Conservation (phyloP, 495 filamentous ascomycete species). For the Annulohypoxylon moriforme region DNA sequence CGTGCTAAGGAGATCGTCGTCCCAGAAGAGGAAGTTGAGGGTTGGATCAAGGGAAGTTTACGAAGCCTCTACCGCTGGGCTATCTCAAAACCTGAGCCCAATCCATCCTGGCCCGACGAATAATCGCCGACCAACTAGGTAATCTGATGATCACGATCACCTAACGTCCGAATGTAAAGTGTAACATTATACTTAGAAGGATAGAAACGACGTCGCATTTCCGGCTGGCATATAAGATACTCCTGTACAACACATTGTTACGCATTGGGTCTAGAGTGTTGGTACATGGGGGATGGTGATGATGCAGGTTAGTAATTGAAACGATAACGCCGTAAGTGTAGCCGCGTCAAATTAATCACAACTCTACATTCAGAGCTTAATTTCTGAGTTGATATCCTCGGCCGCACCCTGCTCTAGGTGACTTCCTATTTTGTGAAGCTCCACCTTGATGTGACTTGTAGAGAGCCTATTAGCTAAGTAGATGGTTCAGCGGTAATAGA, state of each 20-base stretch:
- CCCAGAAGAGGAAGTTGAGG: conserved; percentile 74
- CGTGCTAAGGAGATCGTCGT: conserved; percentile 70
- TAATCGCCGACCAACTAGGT: background rate
- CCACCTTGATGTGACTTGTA: background rate
- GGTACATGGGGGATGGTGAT: background rate
- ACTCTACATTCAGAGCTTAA: conserved; percentile 32
- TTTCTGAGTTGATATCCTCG: background rate
- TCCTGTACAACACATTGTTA: conserved; percentile 17
- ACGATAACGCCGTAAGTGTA: background rate
- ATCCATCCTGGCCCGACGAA: conserved; percentile 42
- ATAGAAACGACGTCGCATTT: conserved; percentile 21
- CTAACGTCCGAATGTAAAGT: conserved; percentile 6
- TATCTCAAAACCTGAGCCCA: conserved; percentile 43
- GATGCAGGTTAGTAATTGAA: background rate
- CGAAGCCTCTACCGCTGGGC: conserved; percentile 60
- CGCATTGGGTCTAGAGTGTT: conserved; percentile 18
- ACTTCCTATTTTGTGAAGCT: background rate
- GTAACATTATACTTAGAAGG: conserved; percentile 32
- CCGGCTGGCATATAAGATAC: conserved; percentile 5
- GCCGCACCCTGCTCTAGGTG: background rate
- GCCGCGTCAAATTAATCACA: conserved; percentile 29
- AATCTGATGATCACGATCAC: background rate
- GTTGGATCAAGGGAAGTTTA: conserved; percentile 65
- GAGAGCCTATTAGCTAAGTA: background rate
- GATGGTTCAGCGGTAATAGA: background rate